These are phyloP conservation scores for Ogataea glucozyma DNA, from an alignment of 805 yeast species.

Conservation along the genomic window DNA sequence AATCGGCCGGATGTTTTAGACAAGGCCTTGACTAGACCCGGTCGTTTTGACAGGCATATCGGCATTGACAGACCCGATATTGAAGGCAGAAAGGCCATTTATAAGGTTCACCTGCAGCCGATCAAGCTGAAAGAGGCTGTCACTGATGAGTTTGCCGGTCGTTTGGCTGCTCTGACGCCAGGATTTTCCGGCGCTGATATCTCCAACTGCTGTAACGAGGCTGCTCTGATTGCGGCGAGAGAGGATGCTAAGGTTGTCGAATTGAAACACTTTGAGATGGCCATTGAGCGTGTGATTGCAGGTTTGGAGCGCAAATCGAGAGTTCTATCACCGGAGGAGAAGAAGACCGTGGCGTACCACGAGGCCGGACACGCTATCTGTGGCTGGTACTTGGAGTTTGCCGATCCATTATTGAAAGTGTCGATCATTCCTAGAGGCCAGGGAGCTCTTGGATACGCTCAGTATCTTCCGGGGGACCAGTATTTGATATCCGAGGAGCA, in stretches of 20 bases:
- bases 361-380: slow-evolving; percentile 99
- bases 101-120: slow-evolving; percentile 78
- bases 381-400: slow-evolving; percentile 91
- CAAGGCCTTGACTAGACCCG: slow-evolving; percentile 92
- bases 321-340: slow-evolving; percentile 81
- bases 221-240: slow-evolving; percentile 96
- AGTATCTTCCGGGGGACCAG: slow-evolving; percentile 91
- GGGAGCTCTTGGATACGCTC: slow-evolving; percentile 97
- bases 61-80: slow-evolving; percentile 91
- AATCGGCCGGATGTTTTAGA: slow-evolving; percentile 94
- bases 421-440: slow-evolving; percentile 96
- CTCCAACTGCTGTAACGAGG: slow-evolving; percentile 96
- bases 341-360: slow-evolving; percentile 90
- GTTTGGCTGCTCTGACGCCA: slow-evolving; percentile 93
- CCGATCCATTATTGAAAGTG: slow-evolving; percentile 93
- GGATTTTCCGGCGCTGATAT: slow-evolving; percentile 99
- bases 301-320: slow-evolving; percentile 91
- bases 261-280: slow-evolving; percentile 84
- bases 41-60: slow-evolving; percentile 94
- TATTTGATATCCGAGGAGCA: slow-evolving; percentile 79
- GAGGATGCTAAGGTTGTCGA: slow-evolving; percentile 68
- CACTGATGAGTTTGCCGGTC: slow-evolving; percentile 68
- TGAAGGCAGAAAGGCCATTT: slow-evolving; percentile 92
- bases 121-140: slow-evolving; percentile 56
- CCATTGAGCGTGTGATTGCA: slow-evolving; percentile 95